Conservation (phyloP, 495 filamentous ascomycete species). For the Podospora australis region DNA sequence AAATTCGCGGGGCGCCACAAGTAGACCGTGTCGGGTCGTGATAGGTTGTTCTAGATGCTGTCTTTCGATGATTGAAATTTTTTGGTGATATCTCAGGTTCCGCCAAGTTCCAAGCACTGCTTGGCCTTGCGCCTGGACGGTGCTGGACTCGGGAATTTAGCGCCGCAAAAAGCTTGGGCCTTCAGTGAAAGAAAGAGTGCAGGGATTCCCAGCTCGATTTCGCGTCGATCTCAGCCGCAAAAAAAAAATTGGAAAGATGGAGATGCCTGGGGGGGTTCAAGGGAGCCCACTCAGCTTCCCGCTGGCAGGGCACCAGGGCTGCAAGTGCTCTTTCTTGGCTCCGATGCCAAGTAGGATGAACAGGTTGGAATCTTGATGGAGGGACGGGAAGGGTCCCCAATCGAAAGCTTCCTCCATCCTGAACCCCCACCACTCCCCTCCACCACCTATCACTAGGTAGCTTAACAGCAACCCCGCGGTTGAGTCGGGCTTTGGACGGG, state of each 20-base stretch:
- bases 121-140: neutral
- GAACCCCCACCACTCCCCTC: too few relatives aligned
- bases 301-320: too few relatives aligned
- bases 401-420: too few relatives aligned
- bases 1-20: neutral
- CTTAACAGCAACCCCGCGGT: neutral
- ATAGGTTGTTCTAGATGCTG: neutral
- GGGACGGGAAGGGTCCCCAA: too few relatives aligned
- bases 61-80: neutral
- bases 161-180: slow-evolving; percentile 5
- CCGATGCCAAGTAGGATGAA: too few relatives aligned
- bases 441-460: too few relatives aligned
- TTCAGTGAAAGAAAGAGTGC: slow-evolving; percentile 1
- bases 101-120: too few relatives aligned
- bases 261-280: neutral
- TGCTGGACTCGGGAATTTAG: slow-evolving; percentile 1
- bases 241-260: neutral
- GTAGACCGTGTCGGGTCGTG: neutral
- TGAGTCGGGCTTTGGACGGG: neutral
- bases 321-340: too few relatives aligned
- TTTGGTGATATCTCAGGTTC: neutral
- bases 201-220: neutral
- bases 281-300: too few relatives aligned
- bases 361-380: too few relatives aligned
- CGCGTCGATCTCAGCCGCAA: slow-evolving; percentile 10